Base-by-base conservation (phyloP, 225 moss, liverwort and hornwort genomes). In the Ulota crispa region DNA sequence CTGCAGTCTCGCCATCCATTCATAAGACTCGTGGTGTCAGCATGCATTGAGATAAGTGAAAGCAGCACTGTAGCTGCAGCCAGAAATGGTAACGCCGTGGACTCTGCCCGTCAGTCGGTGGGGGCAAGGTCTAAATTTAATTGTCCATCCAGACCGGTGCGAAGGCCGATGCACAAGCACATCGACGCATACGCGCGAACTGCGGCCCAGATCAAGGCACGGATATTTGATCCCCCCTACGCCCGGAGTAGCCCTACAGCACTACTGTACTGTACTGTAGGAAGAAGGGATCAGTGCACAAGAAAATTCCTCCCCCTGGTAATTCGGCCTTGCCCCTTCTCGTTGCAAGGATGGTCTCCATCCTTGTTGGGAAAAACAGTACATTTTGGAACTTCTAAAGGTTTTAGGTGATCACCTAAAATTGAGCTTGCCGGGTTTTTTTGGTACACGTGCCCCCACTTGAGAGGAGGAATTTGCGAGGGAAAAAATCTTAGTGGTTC, bases 171-270 rank as follows among this genome's bases (percentile, higher is more conserved):
- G 64, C 32, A 1, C 19, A 64, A 64, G 64, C 64, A 53, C 53
- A 52, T 66, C 64, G 24, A 41, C 8, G 23, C 24, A 36, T 4
- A 21, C 54, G 63, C 79, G 59, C 1, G 3, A 57, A 60, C 3
- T 23, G 43, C 60, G 60, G 60, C 79, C 43, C 43, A 79, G 70
- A 79, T 79, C 79, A 20, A 30, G 79, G 79, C 79, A 7, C 54
- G 67, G 67, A 78, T 55, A 67, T 27, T 36, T 19, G 69, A 79
- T 59, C 70, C 23, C 57, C 39, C 26, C 47, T 16, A 47, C 15
- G 4, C 47, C 47, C 16, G 5, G 4, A 47, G 16, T 16, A 24
- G 30, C 62, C 45, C n/a, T 16, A 30, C n/a, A n/a, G n/a, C n/a
- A n/a, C n/a, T n/a, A n/a, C n/a, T n/a, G n/a, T n/a, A n/a, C n/a